Percentiles rank a stretch among this genome's conserved stretches.
Evolutionary conservation across 2,329 filamentous ascomycete genomes (phyloP).

Genomic region (Penicillium oxalicum): DNA sequence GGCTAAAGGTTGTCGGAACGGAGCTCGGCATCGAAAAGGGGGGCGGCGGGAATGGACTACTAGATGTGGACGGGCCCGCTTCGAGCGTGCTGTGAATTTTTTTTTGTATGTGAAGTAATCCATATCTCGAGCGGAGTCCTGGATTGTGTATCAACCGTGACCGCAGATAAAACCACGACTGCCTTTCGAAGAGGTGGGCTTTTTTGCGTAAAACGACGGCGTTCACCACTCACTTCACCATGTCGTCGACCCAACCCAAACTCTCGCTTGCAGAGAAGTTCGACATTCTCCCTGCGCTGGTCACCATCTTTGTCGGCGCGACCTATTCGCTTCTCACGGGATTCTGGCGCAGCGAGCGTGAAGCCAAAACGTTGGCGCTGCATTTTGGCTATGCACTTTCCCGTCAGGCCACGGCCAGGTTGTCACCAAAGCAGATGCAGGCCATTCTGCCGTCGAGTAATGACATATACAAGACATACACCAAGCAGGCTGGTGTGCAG

Average conservation of each 20-base stretch:
- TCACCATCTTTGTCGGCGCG: constrained; percentile 21
- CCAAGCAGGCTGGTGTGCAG: constrained; percentile 20
- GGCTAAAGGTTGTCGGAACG: no score
- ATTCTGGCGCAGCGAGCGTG: constrained; percentile 22
- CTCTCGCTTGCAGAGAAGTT: constrained; percentile 28
- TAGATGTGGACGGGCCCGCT: no score
- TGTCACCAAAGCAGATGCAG: constrained; percentile 29
- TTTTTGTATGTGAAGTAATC: no score
- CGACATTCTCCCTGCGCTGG: constrained; percentile 30
- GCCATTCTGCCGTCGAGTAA: constrained; percentile 22
- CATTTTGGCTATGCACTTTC: constrained; percentile 33
- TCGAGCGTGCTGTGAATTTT: no score
- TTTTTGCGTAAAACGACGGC: no score
- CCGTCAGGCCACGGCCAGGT: constrained; percentile 26
- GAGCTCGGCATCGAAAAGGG: no score
- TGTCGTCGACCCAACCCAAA: constrained; percentile 16
- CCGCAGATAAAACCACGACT: no score
- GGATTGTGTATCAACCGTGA: no score
- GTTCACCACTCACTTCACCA: neutral
- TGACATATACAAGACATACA: constrained; percentile 26
- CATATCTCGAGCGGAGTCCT: no score
- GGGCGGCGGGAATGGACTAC: no score
- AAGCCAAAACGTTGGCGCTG: constrained; percentile 27
- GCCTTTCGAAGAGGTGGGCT: no score
- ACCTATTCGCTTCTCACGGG: constrained; percentile 27